These are phyloP conservation scores for Pseudogymnoascus sp. DNA, from an alignment of 2,329 filamentous ascomycete species.

Conservation along the genomic window DNA sequence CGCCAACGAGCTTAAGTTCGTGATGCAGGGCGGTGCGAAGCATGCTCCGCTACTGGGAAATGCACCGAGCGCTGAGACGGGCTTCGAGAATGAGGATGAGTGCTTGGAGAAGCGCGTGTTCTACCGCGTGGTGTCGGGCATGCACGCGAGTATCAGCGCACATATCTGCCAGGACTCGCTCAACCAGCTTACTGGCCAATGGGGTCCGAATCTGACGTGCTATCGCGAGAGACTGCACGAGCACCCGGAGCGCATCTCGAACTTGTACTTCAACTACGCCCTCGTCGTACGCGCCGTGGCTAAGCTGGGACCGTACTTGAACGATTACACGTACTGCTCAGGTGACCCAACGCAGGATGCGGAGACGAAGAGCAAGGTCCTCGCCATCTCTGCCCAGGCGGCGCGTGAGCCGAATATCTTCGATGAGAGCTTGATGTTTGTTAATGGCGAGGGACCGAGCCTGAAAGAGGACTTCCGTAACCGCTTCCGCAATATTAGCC, in stretches of 20 bases:
- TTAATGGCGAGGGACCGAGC: conserved; percentile 63
- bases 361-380: conserved; percentile 72
- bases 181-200: conserved; percentile 89
- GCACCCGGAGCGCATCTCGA: conserved; percentile 85
- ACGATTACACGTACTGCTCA: conserved; percentile 82
- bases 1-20: conserved; percentile 53
- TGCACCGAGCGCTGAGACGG: conserved; percentile 52
- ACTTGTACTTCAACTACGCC: conserved; percentile 98
- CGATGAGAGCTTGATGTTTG: conserved; percentile 93
- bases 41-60: conserved; percentile 41
- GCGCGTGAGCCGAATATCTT: conserved; percentile 73
- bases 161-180: conserved; percentile 95
- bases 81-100: conserved; percentile 76
- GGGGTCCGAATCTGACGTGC: conserved; percentile 84
- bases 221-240: conserved; percentile 80
- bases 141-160: conserved; percentile 96
- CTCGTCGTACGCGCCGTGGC: conserved; percentile 85
- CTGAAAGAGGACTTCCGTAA: conserved; percentile 97
- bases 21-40: conserved; percentile 51
- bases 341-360: conserved; percentile 74
- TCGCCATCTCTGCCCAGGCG: conserved; percentile 65
- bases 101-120: conserved; percentile 99
- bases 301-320: conserved; percentile 77
- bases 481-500: conserved; percentile 91
- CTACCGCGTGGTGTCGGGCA: conserved; percentile 87